Evolutionary conservation across 2,329 filamentous ascomycete genomes (phyloP).

Genomic region (Emericellopsis cladophorae): DNA sequence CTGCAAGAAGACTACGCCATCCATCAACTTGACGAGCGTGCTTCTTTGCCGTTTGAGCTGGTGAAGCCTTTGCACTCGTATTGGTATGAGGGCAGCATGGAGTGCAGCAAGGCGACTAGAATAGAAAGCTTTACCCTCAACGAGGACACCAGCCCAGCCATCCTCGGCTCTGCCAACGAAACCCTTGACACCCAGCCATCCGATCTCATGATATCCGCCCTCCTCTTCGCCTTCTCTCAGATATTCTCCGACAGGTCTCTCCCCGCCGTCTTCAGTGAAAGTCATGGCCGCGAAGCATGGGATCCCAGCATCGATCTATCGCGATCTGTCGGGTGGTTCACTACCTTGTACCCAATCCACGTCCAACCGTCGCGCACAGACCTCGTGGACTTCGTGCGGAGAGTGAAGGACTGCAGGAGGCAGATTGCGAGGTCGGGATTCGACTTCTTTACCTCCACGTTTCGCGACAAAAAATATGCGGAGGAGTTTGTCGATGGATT

Average conservation of each 20-base stretch:
- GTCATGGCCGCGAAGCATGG: conserved; percentile 17
- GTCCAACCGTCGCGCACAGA: no score
- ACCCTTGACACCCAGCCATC: conserved; percentile 10
- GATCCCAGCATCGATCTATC: conserved; percentile 11
- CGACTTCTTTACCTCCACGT: not conserved
- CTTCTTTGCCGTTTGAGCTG: no score
- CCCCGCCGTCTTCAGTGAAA: conserved; percentile 14
- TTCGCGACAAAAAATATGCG: no score
- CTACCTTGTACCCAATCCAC: conserved; percentile 11
- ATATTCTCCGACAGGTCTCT: conserved; percentile 10
- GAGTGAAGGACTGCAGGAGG: not conserved
- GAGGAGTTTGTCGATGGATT: no score
- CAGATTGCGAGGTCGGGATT: not conserved
- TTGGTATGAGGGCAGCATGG: no score
- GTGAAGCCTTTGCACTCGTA: no score
- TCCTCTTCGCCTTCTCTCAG: conserved; percentile 7
- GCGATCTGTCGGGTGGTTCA: conserved; percentile 20
- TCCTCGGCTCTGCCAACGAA: conserved; percentile 3
- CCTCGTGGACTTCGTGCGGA: not conserved
- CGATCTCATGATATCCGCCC: conserved; percentile 12
- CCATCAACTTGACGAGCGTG: no score
- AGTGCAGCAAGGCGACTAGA: no score
- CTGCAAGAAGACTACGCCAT: not conserved
- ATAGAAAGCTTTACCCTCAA: not conserved
- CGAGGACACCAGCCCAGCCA: not conserved